Evolutionary conservation across 805 yeast genomes (phyloP).

Genomic region (Wickerhamomyces bovis): DNA sequence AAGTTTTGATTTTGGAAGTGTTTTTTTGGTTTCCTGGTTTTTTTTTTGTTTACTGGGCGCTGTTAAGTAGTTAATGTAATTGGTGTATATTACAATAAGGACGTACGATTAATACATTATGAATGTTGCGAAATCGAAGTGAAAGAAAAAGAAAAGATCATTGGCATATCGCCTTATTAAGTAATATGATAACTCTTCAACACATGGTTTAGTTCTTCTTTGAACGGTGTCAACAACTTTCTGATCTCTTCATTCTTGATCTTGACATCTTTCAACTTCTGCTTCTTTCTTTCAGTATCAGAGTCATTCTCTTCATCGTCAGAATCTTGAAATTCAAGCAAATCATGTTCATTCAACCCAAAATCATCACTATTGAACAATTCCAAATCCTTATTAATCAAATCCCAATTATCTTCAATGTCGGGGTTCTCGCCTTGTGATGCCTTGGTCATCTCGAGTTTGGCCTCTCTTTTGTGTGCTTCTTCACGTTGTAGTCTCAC

Average conservation of each 20-base stretch:
- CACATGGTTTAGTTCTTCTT: neutral
- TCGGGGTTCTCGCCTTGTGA: constrained; percentile 11
- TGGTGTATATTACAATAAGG: neutral
- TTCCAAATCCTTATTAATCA: constrained; percentile 34
- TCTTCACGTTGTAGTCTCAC: constrained; percentile 30
- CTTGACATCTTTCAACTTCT: neutral
- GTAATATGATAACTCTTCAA: constrained; percentile 1
- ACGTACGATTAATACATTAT: neutral
- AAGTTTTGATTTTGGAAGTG: neutral
- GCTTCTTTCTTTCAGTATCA: constrained; percentile 3
- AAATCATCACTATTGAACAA: constrained; percentile 38
- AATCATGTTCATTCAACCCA: constrained; percentile 44
- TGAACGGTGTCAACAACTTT: constrained; percentile 1
- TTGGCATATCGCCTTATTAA: no score
- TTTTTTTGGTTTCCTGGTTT: no score
- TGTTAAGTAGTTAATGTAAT: neutral
- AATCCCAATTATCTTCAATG: constrained; percentile 35
- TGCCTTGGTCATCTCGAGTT: constrained; percentile 19
- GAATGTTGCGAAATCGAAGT: no score
- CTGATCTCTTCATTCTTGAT: constrained; percentile 2
- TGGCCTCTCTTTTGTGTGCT: constrained; percentile 24
- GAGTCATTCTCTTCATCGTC: constrained; percentile 8
- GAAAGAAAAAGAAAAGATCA: no score
- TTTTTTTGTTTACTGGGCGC: neutral
- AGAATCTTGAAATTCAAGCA: constrained; percentile 31